phyloP scores from a whole-genome alignment of 2,329 filamentous ascomycete species.

The Nemania serpens region DNA sequence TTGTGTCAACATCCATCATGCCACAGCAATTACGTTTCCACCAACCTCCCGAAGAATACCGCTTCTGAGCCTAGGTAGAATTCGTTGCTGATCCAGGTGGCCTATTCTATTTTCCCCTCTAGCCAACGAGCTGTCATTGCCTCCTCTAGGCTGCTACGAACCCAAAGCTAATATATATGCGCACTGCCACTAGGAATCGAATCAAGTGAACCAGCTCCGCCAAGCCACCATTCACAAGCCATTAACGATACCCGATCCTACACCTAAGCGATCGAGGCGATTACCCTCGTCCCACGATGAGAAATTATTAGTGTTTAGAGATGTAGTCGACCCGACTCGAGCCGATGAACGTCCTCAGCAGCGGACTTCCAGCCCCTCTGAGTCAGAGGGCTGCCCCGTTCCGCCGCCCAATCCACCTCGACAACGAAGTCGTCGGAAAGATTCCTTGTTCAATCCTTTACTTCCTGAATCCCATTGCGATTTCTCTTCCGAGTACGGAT shows the following conservation, averaged over 20 bases:
- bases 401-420: conserved; percentile 30
- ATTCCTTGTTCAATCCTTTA: conserved; percentile 52
- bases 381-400: conserved; percentile 31
- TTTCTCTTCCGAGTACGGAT: conserved; percentile 59
- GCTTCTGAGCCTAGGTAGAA: not conserved
- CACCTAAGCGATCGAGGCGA: conserved; percentile 45
- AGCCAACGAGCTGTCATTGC: not conserved
- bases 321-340: conserved; percentile 29
- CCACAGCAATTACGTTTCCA: not conserved
- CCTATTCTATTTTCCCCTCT: not conserved
- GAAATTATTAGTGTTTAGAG: conserved; percentile 22
- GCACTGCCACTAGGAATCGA: conserved; percentile 24
- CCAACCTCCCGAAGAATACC: not conserved
- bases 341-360: conserved; percentile 34
- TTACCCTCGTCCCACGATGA: conserved; percentile 29
- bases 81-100: not conserved
- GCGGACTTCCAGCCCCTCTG: conserved; percentile 36
- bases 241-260: conserved; percentile 40
- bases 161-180: conserved; percentile 30
- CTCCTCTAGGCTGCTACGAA: conserved; percentile 11
- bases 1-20: not conserved
- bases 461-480: conserved; percentile 56
- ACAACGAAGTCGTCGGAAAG: conserved; percentile 37
- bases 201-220: conserved; percentile 16
- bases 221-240: conserved; percentile 31